Evolutionary conservation across 2,329 filamentous ascomycete species (phyloP).

Genomic region (Aquanectria penicillioides): DNA sequence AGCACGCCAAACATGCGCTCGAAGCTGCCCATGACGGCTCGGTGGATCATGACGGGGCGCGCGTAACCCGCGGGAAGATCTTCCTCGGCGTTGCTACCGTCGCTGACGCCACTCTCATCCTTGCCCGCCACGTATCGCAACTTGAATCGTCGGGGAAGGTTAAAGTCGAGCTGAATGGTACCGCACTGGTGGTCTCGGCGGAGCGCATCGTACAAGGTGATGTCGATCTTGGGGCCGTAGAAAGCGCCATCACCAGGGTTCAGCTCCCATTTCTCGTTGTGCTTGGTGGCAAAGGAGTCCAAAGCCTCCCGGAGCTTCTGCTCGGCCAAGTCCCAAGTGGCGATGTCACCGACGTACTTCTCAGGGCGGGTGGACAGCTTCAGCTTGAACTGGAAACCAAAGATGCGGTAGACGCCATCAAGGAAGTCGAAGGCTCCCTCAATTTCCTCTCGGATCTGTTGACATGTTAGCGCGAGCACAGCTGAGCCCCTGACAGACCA

Average conservation of each 20-base stretch:
- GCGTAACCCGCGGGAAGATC: conserved; percentile 75
- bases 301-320: conserved; percentile 81
- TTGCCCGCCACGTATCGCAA: conserved; percentile 62
- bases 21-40: conserved; percentile 80
- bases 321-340: conserved; percentile 92
- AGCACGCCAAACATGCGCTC: conserved; percentile 77
- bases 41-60: conserved; percentile 87
- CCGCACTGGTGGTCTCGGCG: conserved; percentile 70
- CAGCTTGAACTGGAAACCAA: conserved; percentile 80
- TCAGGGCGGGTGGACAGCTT: conserved; percentile 92
- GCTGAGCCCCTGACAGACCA: neutral
- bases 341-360: conserved; percentile 86
- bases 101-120: conserved; percentile 51
- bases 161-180: conserved; percentile 95
- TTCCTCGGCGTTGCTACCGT: conserved; percentile 53
- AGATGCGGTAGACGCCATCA: conserved; percentile 74
- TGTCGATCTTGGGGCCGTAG: conserved; percentile 98
- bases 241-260: conserved; percentile 97
- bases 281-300: conserved; percentile 73
- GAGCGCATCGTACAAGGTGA: conserved; percentile 90
- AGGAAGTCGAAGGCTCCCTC: conserved; percentile 89
- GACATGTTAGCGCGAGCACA: conserved; percentile 10
- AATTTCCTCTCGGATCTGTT: conserved; percentile 63
- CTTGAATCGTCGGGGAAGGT: conserved; percentile 64
- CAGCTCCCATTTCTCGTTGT: conserved; percentile 81